Base-by-base conservation (phyloP, 73 alveolate species). In the Blepharisma japonicum region DNA sequence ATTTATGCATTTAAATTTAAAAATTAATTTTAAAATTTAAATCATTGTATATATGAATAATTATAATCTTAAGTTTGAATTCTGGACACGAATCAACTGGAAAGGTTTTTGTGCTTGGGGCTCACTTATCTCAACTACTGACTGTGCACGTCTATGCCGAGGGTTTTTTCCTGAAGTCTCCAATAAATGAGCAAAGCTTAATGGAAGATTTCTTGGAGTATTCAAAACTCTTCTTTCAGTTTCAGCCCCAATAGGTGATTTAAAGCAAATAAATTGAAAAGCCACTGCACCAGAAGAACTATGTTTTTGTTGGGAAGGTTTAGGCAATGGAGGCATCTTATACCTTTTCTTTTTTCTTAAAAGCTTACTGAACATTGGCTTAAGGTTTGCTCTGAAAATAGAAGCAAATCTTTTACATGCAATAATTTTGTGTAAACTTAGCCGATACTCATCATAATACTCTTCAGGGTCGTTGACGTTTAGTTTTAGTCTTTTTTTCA, bases 81-180 rank as follows among this genome's bases (percentile, higher is more conserved):
- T 61, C 47, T 61, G 74, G 23, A 61, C 74, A 8, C 74, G 38
- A 1, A 61, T 61, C n/a, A 61, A 2, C 11, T 61, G 74, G 46
- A 61, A 61, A 61, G 74, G 74, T 25, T 61, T 61, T 25, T 61
- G 74, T 18, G 46, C 0, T 14, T n/a, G 14, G 42, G 42, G 42
- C 49, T 14, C 38, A 61, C 47, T 14, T 14, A 39, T n/a, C 47
- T 14, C n/a, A n/a, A 61, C 47, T 8, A 61, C 74, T 61, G 74
- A 61, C 23, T 61, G 74, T 3, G 23, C 23, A n/a, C 74, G 14
- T 61, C 74, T 14, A 61, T 61, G 74, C 46, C 23, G 14, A 14
- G 39, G 14, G 14, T n/a, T 14, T 25, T 61, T 61, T 5, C 23
- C 47, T 25, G 14, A 39, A 11, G 74, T 61, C 2, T 61, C 74